Base-by-base conservation (phyloP, 2,329 filamentous ascomycete species). In the Didymellaceae sp. region DNA sequence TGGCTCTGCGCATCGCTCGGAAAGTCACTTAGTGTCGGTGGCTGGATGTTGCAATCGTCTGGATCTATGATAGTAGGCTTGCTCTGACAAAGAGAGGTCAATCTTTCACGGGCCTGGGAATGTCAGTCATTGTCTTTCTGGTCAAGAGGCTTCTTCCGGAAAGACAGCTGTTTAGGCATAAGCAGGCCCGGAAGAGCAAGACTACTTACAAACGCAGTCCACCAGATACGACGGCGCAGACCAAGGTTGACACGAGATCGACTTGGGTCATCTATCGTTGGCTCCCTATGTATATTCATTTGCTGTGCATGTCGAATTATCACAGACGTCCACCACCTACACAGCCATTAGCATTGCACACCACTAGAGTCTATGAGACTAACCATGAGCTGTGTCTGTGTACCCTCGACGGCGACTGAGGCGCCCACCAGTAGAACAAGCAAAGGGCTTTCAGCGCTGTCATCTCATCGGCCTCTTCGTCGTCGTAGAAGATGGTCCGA, bases 341-440 rank as follows among this genome's bases (percentile, higher is more conserved):
- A 40, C 11, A 31, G 30, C 4, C 1, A 11, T 46, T 22, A 45
- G 43, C 20, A 13, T 24, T 20, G 14, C 13, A 2, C 6, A 8
- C 24, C 8, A 8, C 5, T n/a, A 2, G 10, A 30, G 4, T 26
- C 18, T n/a, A 6, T 16, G 8, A 16, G 28, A 48, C 31, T 10
- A 22, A 48, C 45, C 45, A 49, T n/a, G 39, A 49, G 25, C 45
- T 49, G 31, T 63, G 60, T 8, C 58, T 42, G 44, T 63, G 58
- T 3, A 63, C 60, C 32, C 60, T 35, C 18, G 49, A 55, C 22
- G 58, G 54, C 2, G 58, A 47, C 25, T 59, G 54, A 31, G 60
- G 60, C 21, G 60, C 60, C 60, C 58, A 63, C 60, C 58, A 63
- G 28, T 63, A 63, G 33, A 63, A 63, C 13, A 63, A 22, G 32